A percentile compares a stretch with the other conserved stretches of the same genome.
Conservation (phyloP, 1,139 yeast genomes). For the Pneumocystis canis region DNA sequence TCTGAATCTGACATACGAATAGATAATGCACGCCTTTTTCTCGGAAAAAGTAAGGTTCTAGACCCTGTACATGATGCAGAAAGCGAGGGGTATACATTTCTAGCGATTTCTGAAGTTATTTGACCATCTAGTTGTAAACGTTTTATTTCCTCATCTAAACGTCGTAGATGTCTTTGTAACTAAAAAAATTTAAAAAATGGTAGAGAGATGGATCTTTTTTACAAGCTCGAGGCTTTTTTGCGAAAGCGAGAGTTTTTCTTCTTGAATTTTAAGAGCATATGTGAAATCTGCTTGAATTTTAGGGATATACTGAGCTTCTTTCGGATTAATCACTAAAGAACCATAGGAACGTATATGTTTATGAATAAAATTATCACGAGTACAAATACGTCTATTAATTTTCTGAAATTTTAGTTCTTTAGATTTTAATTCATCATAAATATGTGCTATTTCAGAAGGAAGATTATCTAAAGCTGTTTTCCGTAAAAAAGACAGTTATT, state of each 20-base stretch:
- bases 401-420: constrained; percentile 59
- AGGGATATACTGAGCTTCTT: constrained; percentile 52
- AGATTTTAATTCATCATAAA: constrained; percentile 61
- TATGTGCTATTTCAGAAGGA: constrained; percentile 76
- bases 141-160: neutral
- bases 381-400: constrained; percentile 48
- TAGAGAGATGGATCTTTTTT: neutral
- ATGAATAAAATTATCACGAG: constrained; percentile 64
- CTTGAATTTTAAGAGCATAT: constrained; percentile 46
- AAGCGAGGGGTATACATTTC: neutral
- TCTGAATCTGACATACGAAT: neutral
- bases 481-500: neutral
- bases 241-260: constrained; percentile 64
- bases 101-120: neutral
- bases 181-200: neutral
- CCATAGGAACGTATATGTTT: constrained; percentile 77
- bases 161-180: constrained; percentile 43
- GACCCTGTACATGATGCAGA: constrained; percentile 4
- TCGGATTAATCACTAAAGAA: constrained; percentile 64
- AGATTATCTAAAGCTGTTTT: constrained; percentile 45
- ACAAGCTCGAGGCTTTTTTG: constrained; percentile 36
- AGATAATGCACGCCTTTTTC: constrained; percentile 4
- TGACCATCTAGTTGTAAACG: neutral
- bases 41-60: constrained; percentile 2
- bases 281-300: constrained; percentile 60